Evolutionary conservation across 345 rosid species (phyloP).

Genomic region (Eutrema japonicum): DNA sequence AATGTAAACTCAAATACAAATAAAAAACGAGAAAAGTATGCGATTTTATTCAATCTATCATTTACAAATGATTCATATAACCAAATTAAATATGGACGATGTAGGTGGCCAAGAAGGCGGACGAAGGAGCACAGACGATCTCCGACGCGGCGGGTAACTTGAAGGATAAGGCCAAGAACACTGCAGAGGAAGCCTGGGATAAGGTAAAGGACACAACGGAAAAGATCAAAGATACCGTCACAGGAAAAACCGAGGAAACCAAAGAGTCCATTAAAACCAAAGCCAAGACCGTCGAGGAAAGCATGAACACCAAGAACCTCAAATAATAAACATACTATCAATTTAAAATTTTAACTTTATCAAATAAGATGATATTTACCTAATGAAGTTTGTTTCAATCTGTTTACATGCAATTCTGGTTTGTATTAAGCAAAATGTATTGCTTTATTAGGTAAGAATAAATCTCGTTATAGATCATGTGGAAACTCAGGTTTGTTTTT

Average conservation of each 20-base stretch:
- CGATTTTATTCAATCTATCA: background rate
- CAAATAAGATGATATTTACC: slow-evolving; percentile 32
- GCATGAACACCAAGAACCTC: slow-evolving; percentile 47
- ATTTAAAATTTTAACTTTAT: background rate
- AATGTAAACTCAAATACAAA: background rate
- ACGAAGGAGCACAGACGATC: slow-evolving; percentile 40
- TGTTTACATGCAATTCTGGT: slow-evolving; percentile 19
- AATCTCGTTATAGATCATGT: slow-evolving; percentile 21
- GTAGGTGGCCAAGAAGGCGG: slow-evolving; percentile 42
- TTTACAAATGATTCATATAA: slow-evolving; percentile 3
- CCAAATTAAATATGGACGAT: background rate
- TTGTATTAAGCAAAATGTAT: slow-evolving; percentile 26
- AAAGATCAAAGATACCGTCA: slow-evolving; percentile 45
- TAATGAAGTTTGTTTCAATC: slow-evolving; percentile 17
- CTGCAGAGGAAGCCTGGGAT: slow-evolving; percentile 46
- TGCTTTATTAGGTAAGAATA: slow-evolving; percentile 18
- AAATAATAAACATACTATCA: slow-evolving; percentile 24
- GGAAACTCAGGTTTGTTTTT: slow-evolving; percentile 5
- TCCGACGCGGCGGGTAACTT: slow-evolving; percentile 25
- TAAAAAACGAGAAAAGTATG: background rate
- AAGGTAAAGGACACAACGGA: slow-evolving; percentile 46
- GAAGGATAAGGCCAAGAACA: slow-evolving; percentile 44
- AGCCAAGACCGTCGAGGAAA: slow-evolving; percentile 44
- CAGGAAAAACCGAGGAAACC: slow-evolving; percentile 40
- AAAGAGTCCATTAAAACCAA: slow-evolving; percentile 44